Conservation (phyloP, 371 early-diverging fungal genomes). For the Mucor racemosus region DNA sequence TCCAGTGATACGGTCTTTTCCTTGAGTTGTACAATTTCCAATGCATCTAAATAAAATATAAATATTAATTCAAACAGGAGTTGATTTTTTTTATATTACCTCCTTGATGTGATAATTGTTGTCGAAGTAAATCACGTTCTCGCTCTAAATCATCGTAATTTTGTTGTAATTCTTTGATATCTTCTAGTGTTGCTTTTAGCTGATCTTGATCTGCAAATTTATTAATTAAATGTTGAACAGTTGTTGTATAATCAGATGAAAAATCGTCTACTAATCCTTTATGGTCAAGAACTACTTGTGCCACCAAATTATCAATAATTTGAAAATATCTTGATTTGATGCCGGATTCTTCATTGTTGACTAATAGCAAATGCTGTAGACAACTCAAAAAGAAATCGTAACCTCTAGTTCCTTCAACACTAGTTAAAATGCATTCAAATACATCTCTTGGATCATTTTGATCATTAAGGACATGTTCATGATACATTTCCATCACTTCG, state of each 20-base stretch:
- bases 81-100: constrained; percentile 16
- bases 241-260: constrained; percentile 61
- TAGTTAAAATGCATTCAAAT: constrained; percentile 74
- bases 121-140: constrained; percentile 58
- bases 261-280: constrained; percentile 76
- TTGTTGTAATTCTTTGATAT: constrained; percentile 61
- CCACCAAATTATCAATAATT: constrained; percentile 78
- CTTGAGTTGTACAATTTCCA: constrained; percentile 55
- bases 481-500: constrained; percentile 79
- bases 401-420: constrained; percentile 76
- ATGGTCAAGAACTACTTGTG: constrained; percentile 84
- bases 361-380: constrained; percentile 76
- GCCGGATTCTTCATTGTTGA: constrained; percentile 66
- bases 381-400: constrained; percentile 82
- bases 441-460: constrained; percentile 83
- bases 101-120: constrained; percentile 40
- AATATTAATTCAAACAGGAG: neutral
- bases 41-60: constrained; percentile 24
- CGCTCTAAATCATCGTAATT: constrained; percentile 37
- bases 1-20: constrained; percentile 79
- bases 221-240: constrained; percentile 76
- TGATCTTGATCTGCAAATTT: constrained; percentile 83
- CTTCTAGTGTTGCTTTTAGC: constrained; percentile 67
- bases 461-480: constrained; percentile 75
- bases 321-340: constrained; percentile 75